These are phyloP conservation scores for Phlebiopsis gigantea DNA, from an alignment of 768 basidiomycete genomes.

Conservation along the genomic window DNA sequence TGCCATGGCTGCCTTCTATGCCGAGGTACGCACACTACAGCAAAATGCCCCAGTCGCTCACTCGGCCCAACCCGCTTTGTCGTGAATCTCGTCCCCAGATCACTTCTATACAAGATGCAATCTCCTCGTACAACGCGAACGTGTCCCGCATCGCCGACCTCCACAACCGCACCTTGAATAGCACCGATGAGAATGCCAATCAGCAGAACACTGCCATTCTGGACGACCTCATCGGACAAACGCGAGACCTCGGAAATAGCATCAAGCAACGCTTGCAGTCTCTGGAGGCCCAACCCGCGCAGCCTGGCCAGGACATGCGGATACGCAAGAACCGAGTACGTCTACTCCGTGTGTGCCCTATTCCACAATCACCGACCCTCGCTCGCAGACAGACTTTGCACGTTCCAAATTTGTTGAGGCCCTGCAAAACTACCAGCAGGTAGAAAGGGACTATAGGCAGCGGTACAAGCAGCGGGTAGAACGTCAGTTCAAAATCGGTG, in stretches of 20 bases:
- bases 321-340: slow-evolving; percentile 73
- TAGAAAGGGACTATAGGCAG: slow-evolving; percentile 74
- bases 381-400: slow-evolving; percentile 17
- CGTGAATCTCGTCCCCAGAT: slow-evolving; percentile 40
- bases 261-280: slow-evolving; percentile 72
- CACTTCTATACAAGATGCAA: slow-evolving; percentile 64
- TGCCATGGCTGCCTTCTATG: slow-evolving; percentile 27
- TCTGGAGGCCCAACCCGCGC: slow-evolving; percentile 58
- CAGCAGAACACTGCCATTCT: slow-evolving; percentile 58
- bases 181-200: slow-evolving; percentile 63
- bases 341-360: slow-evolving; percentile 7
- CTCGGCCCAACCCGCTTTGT: not conserved
- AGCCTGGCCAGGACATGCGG: slow-evolving; percentile 62
- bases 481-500: slow-evolving; percentile 84
- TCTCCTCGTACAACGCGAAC: slow-evolving; percentile 65
- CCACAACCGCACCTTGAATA: slow-evolving; percentile 71
- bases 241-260: slow-evolving; percentile 60
- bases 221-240: slow-evolving; percentile 66
- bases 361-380: not conserved
- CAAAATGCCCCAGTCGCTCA: not conserved
- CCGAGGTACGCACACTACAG: slow-evolving; percentile 22
- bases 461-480: slow-evolving; percentile 81
- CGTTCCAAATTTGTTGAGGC: slow-evolving; percentile 69
- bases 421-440: slow-evolving; percentile 78
- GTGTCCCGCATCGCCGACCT: slow-evolving; percentile 63